Base-by-base conservation (phyloP, 805 yeast species). In the Cyberlindnera mycetangii region DNA sequence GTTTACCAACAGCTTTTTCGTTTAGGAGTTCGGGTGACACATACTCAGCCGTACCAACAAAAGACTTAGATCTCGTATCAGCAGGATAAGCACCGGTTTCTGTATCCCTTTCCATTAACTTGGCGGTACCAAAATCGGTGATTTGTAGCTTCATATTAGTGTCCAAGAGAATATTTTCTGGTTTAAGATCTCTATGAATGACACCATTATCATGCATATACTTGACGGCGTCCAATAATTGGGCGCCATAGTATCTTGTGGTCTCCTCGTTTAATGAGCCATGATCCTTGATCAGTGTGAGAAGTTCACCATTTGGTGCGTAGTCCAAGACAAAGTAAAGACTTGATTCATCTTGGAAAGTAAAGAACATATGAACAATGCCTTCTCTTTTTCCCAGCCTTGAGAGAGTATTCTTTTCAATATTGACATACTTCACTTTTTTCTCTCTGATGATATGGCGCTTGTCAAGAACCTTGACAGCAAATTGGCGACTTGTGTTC, bases 121-220 rank as follows among this genome's bases (percentile, higher is more conserved):
- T 81, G 0, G 95, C 95, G 0, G 95, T 86, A 20, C 95, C 95
- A 61, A 86, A 86, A 66, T 86, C 95, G 1, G 95, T 86, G 30
- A 86, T 72, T 61, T 80, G 83, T 32, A 85, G 71, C 47, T 80
- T 75, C 70, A 76, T 69, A 21, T 79, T 72, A 28, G 67, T 68
- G 57, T 83, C 87, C 18, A 86, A 66, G 40, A 86, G 62, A 22
- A 86, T 85, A 61, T 86, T 86, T 58, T 86, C 95, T 0, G 95
- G 95, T 60, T 86, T 86, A 37, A 86, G 75, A 65, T 86, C 95
- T 62, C 95, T 70, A 58, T 86, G 95, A 35, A 86, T 74, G 20
- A 86, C 79, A 32, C 95, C 95, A 54, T 76, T 79, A 41, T 71
- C 72, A 58, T 86, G 95, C 79, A 86, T 78, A 59, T 72, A 84